phyloP scores from a whole-genome alignment of 2,329 filamentous ascomycete genomes.

The Microdochium trichocladiopsis region DNA sequence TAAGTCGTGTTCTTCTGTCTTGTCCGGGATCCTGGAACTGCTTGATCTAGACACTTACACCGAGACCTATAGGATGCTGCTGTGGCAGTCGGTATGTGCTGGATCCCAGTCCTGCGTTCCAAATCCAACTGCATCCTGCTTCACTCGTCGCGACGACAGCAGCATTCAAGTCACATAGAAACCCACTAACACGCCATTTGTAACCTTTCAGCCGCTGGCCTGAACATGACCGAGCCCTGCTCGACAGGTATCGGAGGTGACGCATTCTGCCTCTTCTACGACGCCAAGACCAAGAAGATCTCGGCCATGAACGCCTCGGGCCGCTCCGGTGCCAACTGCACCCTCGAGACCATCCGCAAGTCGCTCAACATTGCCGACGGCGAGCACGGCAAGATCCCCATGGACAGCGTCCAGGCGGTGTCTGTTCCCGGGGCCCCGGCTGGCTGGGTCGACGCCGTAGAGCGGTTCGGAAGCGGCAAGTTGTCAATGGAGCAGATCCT shows the following conservation, averaged over 20 bases:
- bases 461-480: conserved; percentile 84
- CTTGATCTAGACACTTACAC: background rate
- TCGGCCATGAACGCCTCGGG: conserved; percentile 89
- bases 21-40: background rate
- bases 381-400: conserved; percentile 57
- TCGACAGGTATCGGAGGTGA: conserved; percentile 95
- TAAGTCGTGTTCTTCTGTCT: conserved; percentile 45
- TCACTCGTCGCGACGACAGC: background rate
- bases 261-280: conserved; percentile 92
- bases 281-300: conserved; percentile 74
- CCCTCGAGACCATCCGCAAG: conserved; percentile 61
- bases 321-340: conserved; percentile 63
- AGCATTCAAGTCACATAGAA: background rate
- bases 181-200: background rate
- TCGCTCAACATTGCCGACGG: conserved; percentile 60
- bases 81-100: conserved; percentile 71
- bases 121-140: conserved; percentile 1
- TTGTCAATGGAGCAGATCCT: conserved; percentile 71
- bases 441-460: conserved; percentile 86
- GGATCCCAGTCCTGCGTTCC: background rate
- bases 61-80: conserved; percentile 68
- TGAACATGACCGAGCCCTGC: conserved; percentile 90
- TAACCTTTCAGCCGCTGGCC: conserved; percentile 62
- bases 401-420: conserved; percentile 69
- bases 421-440: conserved; percentile 88